Conservation (phyloP, 345 rosid species). For the Carallia pectinifolia region DNA sequence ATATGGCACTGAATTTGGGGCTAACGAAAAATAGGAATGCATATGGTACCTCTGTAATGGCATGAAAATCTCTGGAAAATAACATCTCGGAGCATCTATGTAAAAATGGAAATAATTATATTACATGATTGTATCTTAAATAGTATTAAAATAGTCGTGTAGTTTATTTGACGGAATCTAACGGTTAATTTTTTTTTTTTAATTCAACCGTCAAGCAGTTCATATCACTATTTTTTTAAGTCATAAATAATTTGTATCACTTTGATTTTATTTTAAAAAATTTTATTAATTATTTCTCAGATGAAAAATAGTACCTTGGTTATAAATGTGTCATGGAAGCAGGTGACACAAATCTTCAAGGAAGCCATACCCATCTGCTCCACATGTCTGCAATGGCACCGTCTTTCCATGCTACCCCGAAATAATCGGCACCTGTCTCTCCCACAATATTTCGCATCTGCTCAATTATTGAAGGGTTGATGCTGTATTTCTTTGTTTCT, state of each 20-base stretch:
- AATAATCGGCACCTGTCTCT: neutral
- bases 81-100: neutral
- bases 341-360: constrained; percentile 26
- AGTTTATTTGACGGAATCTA: no score
- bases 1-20: no score
- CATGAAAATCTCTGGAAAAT: constrained; percentile 1
- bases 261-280: no score
- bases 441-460: neutral
- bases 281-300: no score
- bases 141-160: no score
- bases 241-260: no score
- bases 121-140: no score
- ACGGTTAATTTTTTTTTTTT: no score
- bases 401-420: neutral
- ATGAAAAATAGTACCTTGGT: constrained; percentile 7
- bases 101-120: constrained; percentile 5
- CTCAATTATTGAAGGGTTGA: constrained; percentile 2
- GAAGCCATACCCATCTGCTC: constrained; percentile 10
- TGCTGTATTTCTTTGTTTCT: neutral
- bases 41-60: neutral
- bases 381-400: neutral
- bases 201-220: no score
- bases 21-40: no score
- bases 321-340: constrained; percentile 14
- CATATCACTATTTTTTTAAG: no score